phyloP scores from a whole-genome alignment of 352 stramenopile species.

The Globisporangium middletonii region DNA sequence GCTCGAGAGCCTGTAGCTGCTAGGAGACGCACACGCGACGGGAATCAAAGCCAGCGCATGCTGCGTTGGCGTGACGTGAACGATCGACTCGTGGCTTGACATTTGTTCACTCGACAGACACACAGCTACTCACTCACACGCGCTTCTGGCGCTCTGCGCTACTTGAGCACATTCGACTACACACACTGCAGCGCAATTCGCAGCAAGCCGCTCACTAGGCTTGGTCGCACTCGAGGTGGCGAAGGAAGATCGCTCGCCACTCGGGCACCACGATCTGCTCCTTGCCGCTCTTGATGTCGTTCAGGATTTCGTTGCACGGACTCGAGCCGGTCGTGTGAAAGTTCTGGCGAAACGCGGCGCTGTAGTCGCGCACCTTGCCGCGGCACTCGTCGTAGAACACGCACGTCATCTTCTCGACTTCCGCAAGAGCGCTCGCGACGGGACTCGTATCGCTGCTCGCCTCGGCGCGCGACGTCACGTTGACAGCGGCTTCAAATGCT shows the following conservation, averaged over 20 bases:
- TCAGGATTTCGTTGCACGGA: slow-evolving; percentile 58
- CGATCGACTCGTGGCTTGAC: too few relatives aligned
- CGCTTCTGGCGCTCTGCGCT: not conserved
- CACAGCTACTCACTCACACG: not conserved
- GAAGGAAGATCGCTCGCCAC: slow-evolving; percentile 68
- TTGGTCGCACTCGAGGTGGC: slow-evolving; percentile 49
- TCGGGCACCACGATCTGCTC: slow-evolving; percentile 60
- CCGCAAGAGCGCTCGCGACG: slow-evolving; percentile 42
- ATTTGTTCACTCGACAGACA: not conserved
- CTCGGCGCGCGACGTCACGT: slow-evolving; percentile 26
- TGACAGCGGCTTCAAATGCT: slow-evolving; percentile 39
- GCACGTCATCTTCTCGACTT: slow-evolving; percentile 88
- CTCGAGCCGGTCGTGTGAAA: slow-evolving; percentile 56
- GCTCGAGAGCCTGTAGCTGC: slow-evolving; percentile 54
- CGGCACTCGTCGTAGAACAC: slow-evolving; percentile 85
- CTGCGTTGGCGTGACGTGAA: not conserved
- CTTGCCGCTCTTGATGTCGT: slow-evolving; percentile 43
- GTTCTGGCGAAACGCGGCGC: slow-evolving; percentile 48
- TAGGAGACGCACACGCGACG: too few relatives aligned
- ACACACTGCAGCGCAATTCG: not conserved
- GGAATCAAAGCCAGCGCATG: slow-evolving; percentile 1
- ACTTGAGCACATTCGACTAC: not conserved
- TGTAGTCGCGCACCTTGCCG: slow-evolving; percentile 62
- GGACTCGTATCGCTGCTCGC: slow-evolving; percentile 24
- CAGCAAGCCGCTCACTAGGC: not conserved